Conservation (phyloP, 2,329 filamentous ascomycete species). For the Thelonectria discophora region DNA sequence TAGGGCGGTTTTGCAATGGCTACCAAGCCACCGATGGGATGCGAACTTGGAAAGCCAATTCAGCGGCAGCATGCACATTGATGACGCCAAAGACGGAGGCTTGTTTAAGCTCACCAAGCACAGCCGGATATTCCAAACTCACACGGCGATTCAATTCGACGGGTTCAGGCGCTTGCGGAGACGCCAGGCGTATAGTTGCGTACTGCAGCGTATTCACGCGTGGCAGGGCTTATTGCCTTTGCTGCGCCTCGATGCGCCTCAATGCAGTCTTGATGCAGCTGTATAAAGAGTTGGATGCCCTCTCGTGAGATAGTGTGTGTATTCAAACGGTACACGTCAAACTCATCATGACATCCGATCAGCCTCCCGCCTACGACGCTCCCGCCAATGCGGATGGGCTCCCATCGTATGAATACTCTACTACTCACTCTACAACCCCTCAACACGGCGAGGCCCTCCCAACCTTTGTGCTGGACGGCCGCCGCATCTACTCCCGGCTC, state of each 20-base stretch:
- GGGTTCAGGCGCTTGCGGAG: too few species aligned
- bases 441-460: constrained; percentile 3
- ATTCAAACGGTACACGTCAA: not conserved
- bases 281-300: too few species aligned
- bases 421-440: not conserved
- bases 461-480: constrained; percentile 35
- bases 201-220: too few species aligned
- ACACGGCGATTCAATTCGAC: too few species aligned
- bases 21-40: not conserved
- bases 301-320: not conserved
- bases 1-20: not conserved
- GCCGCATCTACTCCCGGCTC: constrained; percentile 32
- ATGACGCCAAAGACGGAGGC: not conserved
- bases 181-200: too few species aligned
- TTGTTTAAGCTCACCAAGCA: too few species aligned
- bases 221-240: too few species aligned
- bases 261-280: too few species aligned
- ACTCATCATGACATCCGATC: not conserved
- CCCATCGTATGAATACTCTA: not conserved
- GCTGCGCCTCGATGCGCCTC: too few species aligned
- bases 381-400: not conserved
- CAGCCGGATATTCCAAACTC: too few species aligned
- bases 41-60: not conserved
- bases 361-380: not conserved
- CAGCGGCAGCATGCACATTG: too few species aligned